Base-by-base conservation (phyloP, 768 basidiomycete genomes). In the Tremella yokohamensis region DNA sequence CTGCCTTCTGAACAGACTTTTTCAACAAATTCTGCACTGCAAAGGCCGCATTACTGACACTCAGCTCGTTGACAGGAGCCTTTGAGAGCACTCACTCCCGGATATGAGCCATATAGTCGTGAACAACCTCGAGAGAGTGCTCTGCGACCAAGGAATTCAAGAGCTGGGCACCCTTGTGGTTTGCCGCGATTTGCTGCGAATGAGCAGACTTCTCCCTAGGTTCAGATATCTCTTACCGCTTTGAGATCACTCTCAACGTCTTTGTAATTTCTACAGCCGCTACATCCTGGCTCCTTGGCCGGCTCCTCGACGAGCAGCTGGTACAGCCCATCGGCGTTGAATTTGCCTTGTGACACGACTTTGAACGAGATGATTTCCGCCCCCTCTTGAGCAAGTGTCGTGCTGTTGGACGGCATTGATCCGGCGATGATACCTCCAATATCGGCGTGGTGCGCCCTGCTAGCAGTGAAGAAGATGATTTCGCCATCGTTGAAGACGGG, bases 11-110 rank as follows among this genome's bases (percentile, higher is more conserved):
- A 12, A 40, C 51, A 8, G 49, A 34, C 16, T n/a, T 19, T 25
- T 82, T 82, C 55, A 96, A 81, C 22, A 96, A 82, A 63, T 84
- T 84, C 45, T 90, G 83, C 8, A 96, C 92, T n/a, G 87, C 89
- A 58, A 75, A 80, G 73, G 93, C 92, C 50, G 92, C 92, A 68
- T 94, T 96, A 34, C 81, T 78, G 20, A 88, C 85, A 73, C 92
- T 94, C 20, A 22, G 19, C 22, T 6, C 29, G 53, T 26, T 49
- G 20, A 2, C 9, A 39, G 13, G 19, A 26, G 37, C 15, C 40
- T 11, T 19, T 40, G 38, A 40, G 53, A 13, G 47, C 8, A 19
- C 13, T 19, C 12, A 64, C 15, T 18, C 15, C 11, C 48, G 48
- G 20, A 22, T 49, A 49, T 26, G 20, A 49, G 20, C 15, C 58